Conservation (phyloP, 108 stramenopile species). For the Seminavis robusta region DNA sequence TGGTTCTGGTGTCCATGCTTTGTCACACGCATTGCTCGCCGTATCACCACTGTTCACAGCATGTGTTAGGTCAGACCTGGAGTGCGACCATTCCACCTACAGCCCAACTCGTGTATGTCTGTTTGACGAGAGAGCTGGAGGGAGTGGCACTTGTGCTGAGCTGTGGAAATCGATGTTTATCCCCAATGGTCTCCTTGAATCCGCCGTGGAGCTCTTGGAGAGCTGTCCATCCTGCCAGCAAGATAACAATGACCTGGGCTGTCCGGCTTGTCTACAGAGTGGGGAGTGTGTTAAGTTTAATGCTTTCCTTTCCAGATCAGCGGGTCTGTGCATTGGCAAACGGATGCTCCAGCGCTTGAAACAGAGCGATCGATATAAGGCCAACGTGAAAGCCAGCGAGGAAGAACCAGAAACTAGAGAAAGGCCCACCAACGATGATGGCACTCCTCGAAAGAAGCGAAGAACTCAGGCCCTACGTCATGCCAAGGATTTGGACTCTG, state of each 20-base stretch:
- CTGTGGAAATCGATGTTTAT: constrained; percentile 52
- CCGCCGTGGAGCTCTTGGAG: constrained; percentile 66
- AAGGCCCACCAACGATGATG: constrained; percentile 2
- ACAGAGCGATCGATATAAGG: constrained; percentile 35
- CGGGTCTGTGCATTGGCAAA: constrained; percentile 51
- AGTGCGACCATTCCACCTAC: constrained; percentile 65
- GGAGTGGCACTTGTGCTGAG: constrained; percentile 58
- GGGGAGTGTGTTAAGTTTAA: constrained; percentile 81
- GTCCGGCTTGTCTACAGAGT: constrained; percentile 74
- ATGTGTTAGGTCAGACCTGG: constrained; percentile 69
- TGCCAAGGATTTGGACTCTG: constrained; percentile 38
- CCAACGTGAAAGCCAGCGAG: constrained; percentile 10
- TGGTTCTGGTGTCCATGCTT: constrained; percentile 86
- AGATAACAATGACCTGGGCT: constrained; percentile 58
- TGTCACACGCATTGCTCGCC: constrained; percentile 88
- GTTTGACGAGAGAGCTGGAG: constrained; percentile 78
- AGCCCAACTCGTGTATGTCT: constrained; percentile 64
- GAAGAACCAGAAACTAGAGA: constrained; percentile 1
- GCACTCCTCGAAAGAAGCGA: constrained; percentile 21
- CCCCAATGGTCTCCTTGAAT: constrained; percentile 45
- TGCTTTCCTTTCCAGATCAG: constrained; percentile 29
- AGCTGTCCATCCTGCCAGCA: constrained; percentile 62
- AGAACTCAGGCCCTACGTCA: constrained; percentile 37
- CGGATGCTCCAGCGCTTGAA: constrained; percentile 51
- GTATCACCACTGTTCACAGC: constrained; percentile 86